phyloP scores from a whole-genome alignment of 257 asterid species.

The Penstemon davidsonii region DNA sequence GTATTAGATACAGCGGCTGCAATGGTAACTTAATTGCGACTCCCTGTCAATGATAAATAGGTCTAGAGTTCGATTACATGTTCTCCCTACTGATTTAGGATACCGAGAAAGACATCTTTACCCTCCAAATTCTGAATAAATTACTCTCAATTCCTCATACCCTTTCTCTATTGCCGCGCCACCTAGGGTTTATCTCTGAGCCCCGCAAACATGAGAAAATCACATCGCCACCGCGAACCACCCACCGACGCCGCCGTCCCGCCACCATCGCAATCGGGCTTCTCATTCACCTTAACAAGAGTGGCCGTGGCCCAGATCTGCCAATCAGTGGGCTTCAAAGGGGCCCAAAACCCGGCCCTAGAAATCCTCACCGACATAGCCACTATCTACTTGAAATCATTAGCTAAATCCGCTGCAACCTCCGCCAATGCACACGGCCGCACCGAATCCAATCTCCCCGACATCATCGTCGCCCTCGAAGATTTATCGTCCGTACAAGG shows the following conservation, averaged over 20 bases:
- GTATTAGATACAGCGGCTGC: no score
- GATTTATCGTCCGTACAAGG: constrained; percentile 52
- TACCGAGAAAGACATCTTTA: no score
- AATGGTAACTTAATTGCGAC: no score
- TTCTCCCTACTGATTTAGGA: no score
- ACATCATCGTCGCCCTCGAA: constrained; percentile 48
- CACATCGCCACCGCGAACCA: neutral
- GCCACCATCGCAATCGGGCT: neutral
- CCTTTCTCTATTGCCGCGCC: no score
- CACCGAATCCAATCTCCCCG: constrained; percentile 48
- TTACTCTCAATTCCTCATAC: no score
- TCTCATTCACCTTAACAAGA: constrained; percentile 26
- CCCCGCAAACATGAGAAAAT: neutral
- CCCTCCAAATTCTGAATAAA: no score
- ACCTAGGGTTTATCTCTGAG: no score
- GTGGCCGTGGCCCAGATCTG: constrained; percentile 62
- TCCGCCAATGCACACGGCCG: constrained; percentile 55
- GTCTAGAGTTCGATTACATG: no score
- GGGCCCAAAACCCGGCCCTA: constrained; percentile 45
- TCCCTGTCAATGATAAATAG: no score
- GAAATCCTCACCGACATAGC: constrained; percentile 51
- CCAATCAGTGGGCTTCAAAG: constrained; percentile 46
- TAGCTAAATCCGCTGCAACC: constrained; percentile 44
- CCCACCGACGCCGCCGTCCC: neutral
- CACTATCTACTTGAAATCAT: constrained; percentile 39